A percentile compares a stretch with the other conserved stretches of the same genome.
Evolutionary conservation across 495 filamentous ascomycete species (phyloP).

Genomic region (Neurospora pannonica): DNA sequence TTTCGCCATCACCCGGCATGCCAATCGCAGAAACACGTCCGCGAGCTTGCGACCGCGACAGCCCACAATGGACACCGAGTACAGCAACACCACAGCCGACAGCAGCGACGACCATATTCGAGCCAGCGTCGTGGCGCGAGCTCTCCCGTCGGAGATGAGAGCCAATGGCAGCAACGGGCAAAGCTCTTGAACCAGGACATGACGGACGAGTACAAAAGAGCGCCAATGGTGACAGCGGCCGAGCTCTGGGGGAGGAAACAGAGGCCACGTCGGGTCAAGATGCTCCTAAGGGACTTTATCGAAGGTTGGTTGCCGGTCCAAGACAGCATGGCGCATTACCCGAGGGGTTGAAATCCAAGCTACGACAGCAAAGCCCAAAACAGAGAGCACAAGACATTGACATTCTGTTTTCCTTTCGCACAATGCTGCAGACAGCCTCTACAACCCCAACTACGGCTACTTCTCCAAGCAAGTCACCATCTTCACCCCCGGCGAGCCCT

Average conservation of each 20-base stretch:
- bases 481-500: constrained; percentile 87
- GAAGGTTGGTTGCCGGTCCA: constrained; percentile 52
- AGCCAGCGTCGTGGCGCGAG: constrained; percentile 15
- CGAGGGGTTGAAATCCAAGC: background rate
- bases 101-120: constrained; percentile 18
- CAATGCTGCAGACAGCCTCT: constrained; percentile 65
- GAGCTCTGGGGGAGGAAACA: constrained; percentile 60
- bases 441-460: constrained; percentile 96
- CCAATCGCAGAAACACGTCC: constrained; percentile 44
- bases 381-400: background rate
- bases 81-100: constrained; percentile 13
- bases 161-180: constrained; percentile 72
- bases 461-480: constrained; percentile 97
- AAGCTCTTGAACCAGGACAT: constrained; percentile 63
- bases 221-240: constrained; percentile 76
- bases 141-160: constrained; percentile 29
- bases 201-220: constrained; percentile 64
- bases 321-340: background rate
- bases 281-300: constrained; percentile 94
- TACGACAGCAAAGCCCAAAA: background rate
- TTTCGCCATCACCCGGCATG: constrained; percentile 70
- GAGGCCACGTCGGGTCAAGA: constrained; percentile 82
- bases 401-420: background rate
- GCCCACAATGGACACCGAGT: constrained; percentile 24
- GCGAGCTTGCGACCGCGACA: constrained; percentile 29